Base-by-base conservation (phyloP, 768 basidiomycete genomes). In the Tephrocybe sp. region DNA sequence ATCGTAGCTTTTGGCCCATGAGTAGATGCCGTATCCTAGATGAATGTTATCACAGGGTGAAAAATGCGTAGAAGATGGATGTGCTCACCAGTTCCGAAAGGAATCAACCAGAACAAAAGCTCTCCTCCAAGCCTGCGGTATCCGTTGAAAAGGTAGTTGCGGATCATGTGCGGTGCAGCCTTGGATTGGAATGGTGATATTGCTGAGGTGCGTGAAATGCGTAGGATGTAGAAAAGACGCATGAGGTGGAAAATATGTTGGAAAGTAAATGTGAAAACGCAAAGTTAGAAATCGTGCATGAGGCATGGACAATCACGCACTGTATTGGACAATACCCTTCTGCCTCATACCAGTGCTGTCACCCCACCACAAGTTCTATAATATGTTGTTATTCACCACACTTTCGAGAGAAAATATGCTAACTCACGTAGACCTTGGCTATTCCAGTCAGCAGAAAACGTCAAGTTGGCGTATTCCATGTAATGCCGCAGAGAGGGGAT, bases 311-410 rank as follows among this genome's bases (percentile, higher is more conserved):
- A 8, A 15, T n/a, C 9, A 82, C 91, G 72, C 62, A 96, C 94
- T 78, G 78, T 96, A 97, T 61, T 76, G 71, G 43, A 80, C 73
- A 51, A 95, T 77, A 44, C 93, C 92, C 70, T 79, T 91, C 65
- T 82, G 84, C 59, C 76, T 76, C 36, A 78, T 72, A 52, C 80
- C 79, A 57, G 76, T 73, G 53, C 70, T 71, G 70, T 88, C 84
- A 72, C 92, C 93, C 92, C 93, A 97, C 93, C 93, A 97, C 44
- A 85, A 74, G 69, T 78, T 87, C 91, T 95, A 64, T 26, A 42
- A 31, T 25, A 38, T 28, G 28, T n/a, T 25, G n/a, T 45, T 49
- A 50, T 25, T 44, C 26, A 28, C 19, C 34, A 21, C 26, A 37
- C 13, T 5, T 25, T 18, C 37, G 18, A 21, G 9, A 12, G 22